Evolutionary conservation across 257 asterid genomes (phyloP).

Genomic region (Nicotiana tabacum): DNA sequence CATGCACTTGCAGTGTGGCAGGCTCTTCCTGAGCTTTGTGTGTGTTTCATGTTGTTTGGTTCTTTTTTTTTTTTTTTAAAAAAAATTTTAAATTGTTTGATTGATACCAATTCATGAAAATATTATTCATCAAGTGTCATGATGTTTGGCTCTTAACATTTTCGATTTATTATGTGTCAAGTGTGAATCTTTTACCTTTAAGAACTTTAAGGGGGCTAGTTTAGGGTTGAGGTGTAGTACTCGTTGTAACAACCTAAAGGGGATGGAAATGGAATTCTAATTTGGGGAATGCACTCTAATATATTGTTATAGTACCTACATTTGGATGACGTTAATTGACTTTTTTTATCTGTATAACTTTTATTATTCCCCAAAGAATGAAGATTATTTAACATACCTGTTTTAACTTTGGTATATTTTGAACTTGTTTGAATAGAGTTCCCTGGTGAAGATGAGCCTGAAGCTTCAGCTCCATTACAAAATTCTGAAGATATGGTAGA

Average conservation of each 20-base stretch:
- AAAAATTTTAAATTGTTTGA: background rate
- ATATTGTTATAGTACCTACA: background rate
- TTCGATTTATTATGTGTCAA: background rate
- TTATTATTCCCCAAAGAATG: background rate
- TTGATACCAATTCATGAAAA: slow-evolving; percentile 3
- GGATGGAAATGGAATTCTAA: background rate
- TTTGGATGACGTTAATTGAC: background rate
- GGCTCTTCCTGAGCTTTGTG: background rate
- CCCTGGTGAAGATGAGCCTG: slow-evolving; percentile 63
- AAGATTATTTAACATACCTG: background rate
- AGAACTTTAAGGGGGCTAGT: background rate
- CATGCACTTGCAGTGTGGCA: background rate
- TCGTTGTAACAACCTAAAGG: background rate
- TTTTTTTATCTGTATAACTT: background rate
- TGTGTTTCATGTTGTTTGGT: background rate
- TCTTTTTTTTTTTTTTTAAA: too few species aligned
- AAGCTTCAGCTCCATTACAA: slow-evolving; percentile 54
- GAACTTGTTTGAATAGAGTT: slow-evolving; percentile 40
- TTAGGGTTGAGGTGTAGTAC: background rate
- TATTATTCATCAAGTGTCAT: background rate
- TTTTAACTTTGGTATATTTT: background rate
- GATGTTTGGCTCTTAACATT: background rate
- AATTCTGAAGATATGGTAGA: slow-evolving; percentile 53
- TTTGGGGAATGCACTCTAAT: background rate
- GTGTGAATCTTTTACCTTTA: background rate